These are phyloP conservation scores for Coemansia sp. DNA, from an alignment of 192 early-diverging fungal genomes.

Conservation along the genomic window DNA sequence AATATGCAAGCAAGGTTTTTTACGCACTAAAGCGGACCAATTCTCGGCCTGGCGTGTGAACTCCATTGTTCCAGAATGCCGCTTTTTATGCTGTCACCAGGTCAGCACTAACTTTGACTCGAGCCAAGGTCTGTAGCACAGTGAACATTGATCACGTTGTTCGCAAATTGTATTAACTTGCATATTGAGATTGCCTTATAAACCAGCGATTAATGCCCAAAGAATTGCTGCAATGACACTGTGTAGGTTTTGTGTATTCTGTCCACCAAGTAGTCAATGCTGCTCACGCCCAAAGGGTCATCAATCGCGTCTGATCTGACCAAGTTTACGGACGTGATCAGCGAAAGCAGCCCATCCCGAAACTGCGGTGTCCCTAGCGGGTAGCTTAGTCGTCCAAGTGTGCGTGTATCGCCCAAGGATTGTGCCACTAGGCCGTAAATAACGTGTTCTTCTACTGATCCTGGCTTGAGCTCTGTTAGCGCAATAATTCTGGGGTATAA, in stretches of 20 bases:
- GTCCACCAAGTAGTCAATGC: slow-evolving; percentile 31
- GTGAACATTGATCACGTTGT: not conserved
- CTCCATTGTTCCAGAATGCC: not conserved
- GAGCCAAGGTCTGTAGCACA: not conserved
- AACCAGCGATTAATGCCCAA: slow-evolving; percentile 1
- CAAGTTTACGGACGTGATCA: slow-evolving; percentile 21
- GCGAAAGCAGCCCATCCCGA: slow-evolving; percentile 23
- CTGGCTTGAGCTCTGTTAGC: slow-evolving; percentile 18
- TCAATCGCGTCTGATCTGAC: slow-evolving; percentile 27
- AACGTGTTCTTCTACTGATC: slow-evolving; percentile 28
- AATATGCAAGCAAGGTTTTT: not conserved
- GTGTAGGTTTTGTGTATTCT: slow-evolving; percentile 29
- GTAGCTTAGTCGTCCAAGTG: slow-evolving; percentile 22
- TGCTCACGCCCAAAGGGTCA: slow-evolving; percentile 21
- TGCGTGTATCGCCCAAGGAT: slow-evolving; percentile 30
- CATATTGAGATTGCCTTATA: not conserved
- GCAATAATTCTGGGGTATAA: slow-evolving; percentile 35
- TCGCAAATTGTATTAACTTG: not conserved
- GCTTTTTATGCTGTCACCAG: not conserved
- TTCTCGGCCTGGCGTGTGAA: not conserved
- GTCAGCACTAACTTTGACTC: not conserved
- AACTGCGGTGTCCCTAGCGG: slow-evolving; percentile 22
- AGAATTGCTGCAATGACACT: slow-evolving; percentile 24
- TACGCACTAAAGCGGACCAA: not conserved
- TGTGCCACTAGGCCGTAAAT: slow-evolving; percentile 32